A percentile compares a stretch with the other conserved stretches of the same genome.
phyloP scores from a whole-genome alignment of 805 yeast species.

The Vanderwaltozyma tropicalis region DNA sequence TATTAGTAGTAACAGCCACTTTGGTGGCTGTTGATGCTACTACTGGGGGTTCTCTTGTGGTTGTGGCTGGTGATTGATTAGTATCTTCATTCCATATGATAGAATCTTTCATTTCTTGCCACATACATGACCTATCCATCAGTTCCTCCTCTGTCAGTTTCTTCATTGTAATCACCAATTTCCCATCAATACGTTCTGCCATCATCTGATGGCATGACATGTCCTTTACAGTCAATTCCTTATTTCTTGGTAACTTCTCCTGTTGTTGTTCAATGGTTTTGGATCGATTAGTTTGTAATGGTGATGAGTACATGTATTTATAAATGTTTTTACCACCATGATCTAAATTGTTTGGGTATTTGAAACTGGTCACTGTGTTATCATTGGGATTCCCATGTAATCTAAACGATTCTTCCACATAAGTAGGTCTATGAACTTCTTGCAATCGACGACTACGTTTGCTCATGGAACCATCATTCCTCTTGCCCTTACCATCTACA shows the following conservation, averaged over 20 bases:
- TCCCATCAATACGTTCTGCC: not conserved
- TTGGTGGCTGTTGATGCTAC: too few species aligned
- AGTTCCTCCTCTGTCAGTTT: constrained; percentile 1
- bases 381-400: not conserved
- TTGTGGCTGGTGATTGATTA: not conserved
- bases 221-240: constrained; percentile 1
- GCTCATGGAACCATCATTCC: not conserved
- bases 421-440: constrained; percentile 1
- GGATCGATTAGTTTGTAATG: too few species aligned
- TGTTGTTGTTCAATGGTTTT: not conserved
- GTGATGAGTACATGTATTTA: too few species aligned
- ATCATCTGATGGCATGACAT: constrained; percentile 3
- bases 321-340: not conserved
- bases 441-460: not conserved
- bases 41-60: not conserved
- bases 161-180: constrained; percentile 1
- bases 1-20: too few species aligned
- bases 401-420: constrained; percentile 2
- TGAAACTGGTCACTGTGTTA: not conserved
- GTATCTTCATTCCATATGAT: constrained; percentile 1
- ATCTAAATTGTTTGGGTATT: not conserved
- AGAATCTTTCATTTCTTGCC: constrained; percentile 2
- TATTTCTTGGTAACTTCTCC: too few species aligned
- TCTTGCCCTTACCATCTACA: too few species aligned
- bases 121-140: not conserved